Base-by-base conservation (phyloP, 179 eudicot genomes). In the Beta macrorhiza region DNA sequence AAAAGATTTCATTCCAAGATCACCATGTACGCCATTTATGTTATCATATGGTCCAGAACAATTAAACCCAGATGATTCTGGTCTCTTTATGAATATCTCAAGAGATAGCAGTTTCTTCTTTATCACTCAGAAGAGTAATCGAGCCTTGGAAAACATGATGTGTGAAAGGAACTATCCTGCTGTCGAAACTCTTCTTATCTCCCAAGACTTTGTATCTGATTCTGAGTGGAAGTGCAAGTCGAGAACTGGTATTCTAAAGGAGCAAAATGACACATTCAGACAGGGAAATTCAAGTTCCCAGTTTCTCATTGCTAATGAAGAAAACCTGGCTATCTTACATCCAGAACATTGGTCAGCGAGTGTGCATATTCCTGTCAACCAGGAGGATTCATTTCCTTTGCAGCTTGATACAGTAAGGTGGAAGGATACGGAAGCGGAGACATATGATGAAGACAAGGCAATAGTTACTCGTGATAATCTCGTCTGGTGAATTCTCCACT, bases 371-470 rank as follows among this genome's bases (percentile, higher is more conserved):
- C 80, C 88, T 75, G 52, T 61, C 37, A 81, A 19, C 77, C 86
- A 13, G 67, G 80, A 78, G 22, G 76, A 74, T 74, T 79, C 68
- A 63, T 42, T 49, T 17, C 85, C 88, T 70, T 63, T 82, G 63
- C 88, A 78, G 64, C 85, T 88, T 52, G 78, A 80, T 47, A 81
- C 84, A 78, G 47, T 86, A 72, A 82, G 87, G 65, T 81, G 87
- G 85, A 74, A 65, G 71, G 82, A 80, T 57, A 49, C 80, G 59
- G 86, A 82, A 69, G 75, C 47, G 29, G 83, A 77, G 29, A 42
- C 78, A 68, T 53, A 17, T 10, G 7, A 42, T 53, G 74, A 72
- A 44, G 82, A 76, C 63, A 71, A 52, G 45, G 65, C 32, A 67
- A 57, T 78, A 65, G 67, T 72, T 76, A 32, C 70, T 49, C 80